These are phyloP conservation scores for Aspergillus saccharolyticus DNA, from an alignment of 495 filamentous ascomycete genomes.

Conservation along the genomic window DNA sequence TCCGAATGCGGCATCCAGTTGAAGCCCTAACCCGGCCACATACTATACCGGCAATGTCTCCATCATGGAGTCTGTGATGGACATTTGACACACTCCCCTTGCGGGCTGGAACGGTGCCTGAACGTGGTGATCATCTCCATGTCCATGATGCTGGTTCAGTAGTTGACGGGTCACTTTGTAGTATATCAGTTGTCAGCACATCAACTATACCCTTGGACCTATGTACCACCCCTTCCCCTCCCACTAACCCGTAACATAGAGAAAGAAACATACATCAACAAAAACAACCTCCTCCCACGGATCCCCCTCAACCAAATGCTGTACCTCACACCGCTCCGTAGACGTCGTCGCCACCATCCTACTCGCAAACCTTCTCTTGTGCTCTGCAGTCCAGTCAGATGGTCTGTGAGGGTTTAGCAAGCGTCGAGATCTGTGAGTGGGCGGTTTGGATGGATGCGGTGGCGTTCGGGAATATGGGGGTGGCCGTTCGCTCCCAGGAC, in stretches of 20 bases:
- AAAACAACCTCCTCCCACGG: neutral
- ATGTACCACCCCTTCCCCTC: too few species aligned
- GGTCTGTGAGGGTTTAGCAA: too few species aligned
- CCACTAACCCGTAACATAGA: too few species aligned
- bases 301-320: conserved; percentile 3
- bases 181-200: too few species aligned
- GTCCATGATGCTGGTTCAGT: conserved; percentile 12
- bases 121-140: conserved; percentile 9
- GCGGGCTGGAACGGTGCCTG: conserved; percentile 1
- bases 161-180: too few species aligned
- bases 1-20: neutral
- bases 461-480: neutral
- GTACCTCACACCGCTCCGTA: neutral
- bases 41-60: too few species aligned
- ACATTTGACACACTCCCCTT: conserved; percentile 4
- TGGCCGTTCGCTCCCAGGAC: conserved; percentile 5
- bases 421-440: too few species aligned
- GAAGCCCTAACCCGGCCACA: too few species aligned
- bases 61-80: too few species aligned
- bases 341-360: conserved; percentile 1
- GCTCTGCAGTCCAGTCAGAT: too few species aligned
- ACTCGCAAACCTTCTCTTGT: neutral
- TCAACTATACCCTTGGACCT: too few species aligned
- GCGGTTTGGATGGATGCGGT: too few species aligned
- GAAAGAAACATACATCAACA: conserved; percentile 4